phyloP scores from a whole-genome alignment of 192 early-diverging fungal genomes.

The Mortierella antarctica region DNA sequence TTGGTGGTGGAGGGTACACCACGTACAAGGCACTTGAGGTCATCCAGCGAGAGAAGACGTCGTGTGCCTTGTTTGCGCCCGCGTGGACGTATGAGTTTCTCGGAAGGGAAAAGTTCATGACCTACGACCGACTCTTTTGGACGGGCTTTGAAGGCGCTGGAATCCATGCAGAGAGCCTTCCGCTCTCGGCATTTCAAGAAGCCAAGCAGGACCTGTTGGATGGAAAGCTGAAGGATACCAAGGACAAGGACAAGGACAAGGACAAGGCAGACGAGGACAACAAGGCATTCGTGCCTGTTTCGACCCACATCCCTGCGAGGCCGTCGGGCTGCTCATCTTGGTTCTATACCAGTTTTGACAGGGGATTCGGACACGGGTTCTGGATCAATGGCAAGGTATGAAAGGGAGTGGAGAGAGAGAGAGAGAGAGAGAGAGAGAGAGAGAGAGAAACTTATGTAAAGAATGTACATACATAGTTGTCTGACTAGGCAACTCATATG shows the following conservation, averaged over 20 bases:
- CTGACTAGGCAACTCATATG: not conserved
- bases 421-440: too few species aligned
- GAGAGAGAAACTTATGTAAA: too few species aligned
- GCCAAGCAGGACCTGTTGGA: not conserved
- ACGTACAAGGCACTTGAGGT: conserved; percentile 61
- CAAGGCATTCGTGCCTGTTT: conserved; percentile 49
- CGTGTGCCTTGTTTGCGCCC: conserved; percentile 70
- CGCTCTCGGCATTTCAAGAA: conserved; percentile 9
- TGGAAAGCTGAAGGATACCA: not conserved
- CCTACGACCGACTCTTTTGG: conserved; percentile 68
- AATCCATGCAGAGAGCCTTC: conserved; percentile 26
- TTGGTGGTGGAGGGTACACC: conserved; percentile 27
- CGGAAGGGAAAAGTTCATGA: conserved; percentile 57
- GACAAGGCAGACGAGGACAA: conserved; percentile 7
- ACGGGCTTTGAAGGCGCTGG: conserved; percentile 29
- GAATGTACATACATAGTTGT: not conserved
- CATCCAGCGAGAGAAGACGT: conserved; percentile 54
- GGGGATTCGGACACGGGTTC: conserved; percentile 60
- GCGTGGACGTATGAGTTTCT: conserved; percentile 74
- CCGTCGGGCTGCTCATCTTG: conserved; percentile 49
- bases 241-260: not conserved
- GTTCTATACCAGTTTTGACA: conserved; percentile 68
- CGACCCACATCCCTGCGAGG: conserved; percentile 52
- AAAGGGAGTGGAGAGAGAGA: not conserved
- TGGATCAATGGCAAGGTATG: conserved; percentile 59